These are phyloP conservation scores for Umbelopsis sp. DNA, from an alignment of 192 early-diverging fungal species.

Conservation along the genomic window DNA sequence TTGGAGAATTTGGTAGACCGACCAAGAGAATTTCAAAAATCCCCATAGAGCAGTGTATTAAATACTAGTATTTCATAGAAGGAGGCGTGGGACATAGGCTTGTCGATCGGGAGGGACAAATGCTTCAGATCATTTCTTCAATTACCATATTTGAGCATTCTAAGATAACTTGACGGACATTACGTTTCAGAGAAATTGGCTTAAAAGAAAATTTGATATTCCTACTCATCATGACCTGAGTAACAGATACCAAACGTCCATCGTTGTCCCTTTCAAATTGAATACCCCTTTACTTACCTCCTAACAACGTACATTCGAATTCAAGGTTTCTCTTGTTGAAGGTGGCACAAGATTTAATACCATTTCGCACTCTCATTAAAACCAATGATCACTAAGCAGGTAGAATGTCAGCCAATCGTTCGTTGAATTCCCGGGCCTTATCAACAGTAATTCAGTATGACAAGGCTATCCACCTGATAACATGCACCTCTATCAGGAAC, in stretches of 20 bases:
- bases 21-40: neutral
- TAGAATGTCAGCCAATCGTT: neutral
- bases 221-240: too few species aligned
- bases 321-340: neutral
- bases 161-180: too few species aligned
- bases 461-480: neutral
- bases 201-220: too few species aligned
- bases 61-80: neutral
- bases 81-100: neutral
- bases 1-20: neutral
- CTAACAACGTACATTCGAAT: neutral
- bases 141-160: too few species aligned
- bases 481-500: neutral
- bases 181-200: too few species aligned
- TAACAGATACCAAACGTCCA: too few species aligned
- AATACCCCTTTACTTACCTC: neutral
- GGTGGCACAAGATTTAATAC: neutral
- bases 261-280: too few species aligned
- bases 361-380: constrained; percentile 5
- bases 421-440: neutral
- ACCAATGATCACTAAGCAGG: constrained; percentile 1
- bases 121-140: neutral
- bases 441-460: neutral
- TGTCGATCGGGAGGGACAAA: neutral
- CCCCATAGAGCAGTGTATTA: neutral